Evolutionary conservation across 2,329 filamentous ascomycete species (phyloP).

Genomic region (Fusarium luffae): DNA sequence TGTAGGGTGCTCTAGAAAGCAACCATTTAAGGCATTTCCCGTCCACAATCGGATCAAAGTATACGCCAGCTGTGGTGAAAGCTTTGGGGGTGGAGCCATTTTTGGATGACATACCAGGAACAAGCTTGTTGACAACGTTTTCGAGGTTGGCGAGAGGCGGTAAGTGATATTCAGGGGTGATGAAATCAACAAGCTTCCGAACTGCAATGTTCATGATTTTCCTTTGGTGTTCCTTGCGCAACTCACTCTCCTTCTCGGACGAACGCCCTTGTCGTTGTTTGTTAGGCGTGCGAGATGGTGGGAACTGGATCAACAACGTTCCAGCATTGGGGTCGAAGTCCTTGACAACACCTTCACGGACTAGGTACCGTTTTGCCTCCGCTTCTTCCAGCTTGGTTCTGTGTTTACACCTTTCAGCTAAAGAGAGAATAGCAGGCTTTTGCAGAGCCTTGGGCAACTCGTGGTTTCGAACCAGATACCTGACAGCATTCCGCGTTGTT

Average conservation of each 20-base stretch:
- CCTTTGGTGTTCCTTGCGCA: slow-evolving; percentile 52
- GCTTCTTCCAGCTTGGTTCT: slow-evolving; percentile 59
- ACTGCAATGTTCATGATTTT: slow-evolving; percentile 59
- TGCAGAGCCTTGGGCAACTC: slow-evolving; percentile 76
- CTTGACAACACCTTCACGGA: slow-evolving; percentile 57
- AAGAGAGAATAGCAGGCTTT: slow-evolving; percentile 69
- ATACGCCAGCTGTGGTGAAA: slow-evolving; percentile 55
- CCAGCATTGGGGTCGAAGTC: slow-evolving; percentile 61
- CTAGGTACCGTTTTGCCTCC: slow-evolving; percentile 67
- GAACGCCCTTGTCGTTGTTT: slow-evolving; percentile 41
- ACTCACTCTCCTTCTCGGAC: slow-evolving; percentile 36
- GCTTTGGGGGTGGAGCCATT: slow-evolving; percentile 48
- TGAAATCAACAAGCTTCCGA: slow-evolving; percentile 61
- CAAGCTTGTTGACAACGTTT: slow-evolving; percentile 59
- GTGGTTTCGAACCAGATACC: slow-evolving; percentile 69
- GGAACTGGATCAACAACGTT: slow-evolving; percentile 60
- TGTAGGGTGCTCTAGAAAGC: slow-evolving; percentile 60
- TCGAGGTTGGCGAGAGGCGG: slow-evolving; percentile 58
- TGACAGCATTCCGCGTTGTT: slow-evolving; percentile 83
- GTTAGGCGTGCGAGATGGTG: slow-evolving; percentile 34
- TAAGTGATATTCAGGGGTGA: slow-evolving; percentile 60
- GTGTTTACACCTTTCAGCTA: slow-evolving; percentile 65
- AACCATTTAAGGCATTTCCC: slow-evolving; percentile 53
- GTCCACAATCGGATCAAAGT: slow-evolving; percentile 51
- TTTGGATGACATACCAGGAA: slow-evolving; percentile 56